Evolutionary conservation across 495 filamentous ascomycete species (phyloP).

Genomic region (Cercophora sp.): DNA sequence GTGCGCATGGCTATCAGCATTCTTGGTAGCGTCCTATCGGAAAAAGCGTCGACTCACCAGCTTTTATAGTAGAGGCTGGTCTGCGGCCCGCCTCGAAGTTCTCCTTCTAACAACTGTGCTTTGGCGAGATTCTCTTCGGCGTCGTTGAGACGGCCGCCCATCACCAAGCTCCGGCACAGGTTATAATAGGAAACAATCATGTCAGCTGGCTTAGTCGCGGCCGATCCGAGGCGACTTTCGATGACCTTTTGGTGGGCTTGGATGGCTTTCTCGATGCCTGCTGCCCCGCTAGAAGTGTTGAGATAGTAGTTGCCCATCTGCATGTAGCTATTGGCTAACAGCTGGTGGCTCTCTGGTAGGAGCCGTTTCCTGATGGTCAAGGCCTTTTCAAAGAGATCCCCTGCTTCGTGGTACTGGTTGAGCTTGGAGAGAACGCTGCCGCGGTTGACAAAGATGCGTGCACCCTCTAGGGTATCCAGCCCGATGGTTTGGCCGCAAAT

Average conservation of each 20-base stretch:
- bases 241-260: not conserved
- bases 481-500: not conserved
- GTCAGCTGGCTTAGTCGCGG: not conserved
- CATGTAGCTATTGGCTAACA: conserved; percentile 3
- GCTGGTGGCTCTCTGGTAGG: not conserved
- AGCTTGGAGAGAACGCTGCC: not conserved
- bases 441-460: conserved; percentile 1
- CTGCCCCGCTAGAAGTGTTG: not conserved
- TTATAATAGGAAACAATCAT: not conserved
- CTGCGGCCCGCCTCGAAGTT: not conserved
- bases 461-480: not conserved
- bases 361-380: not conserved
- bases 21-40: not conserved
- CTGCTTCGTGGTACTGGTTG: not conserved
- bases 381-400: not conserved
- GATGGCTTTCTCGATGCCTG: not conserved
- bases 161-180: not conserved
- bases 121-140: not conserved
- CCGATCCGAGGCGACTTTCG: not conserved
- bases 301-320: conserved; percentile 4
- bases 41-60: not conserved
- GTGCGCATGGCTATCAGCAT: not conserved
- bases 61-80: not conserved
- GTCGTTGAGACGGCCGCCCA: not conserved
- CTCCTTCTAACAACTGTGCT: not conserved